Evolutionary conservation across 1,284 basidiomycete species (phyloP), one percentile per base, ranked within the genome.

Genomic region (Leccinum cinnamomeum): DNA sequence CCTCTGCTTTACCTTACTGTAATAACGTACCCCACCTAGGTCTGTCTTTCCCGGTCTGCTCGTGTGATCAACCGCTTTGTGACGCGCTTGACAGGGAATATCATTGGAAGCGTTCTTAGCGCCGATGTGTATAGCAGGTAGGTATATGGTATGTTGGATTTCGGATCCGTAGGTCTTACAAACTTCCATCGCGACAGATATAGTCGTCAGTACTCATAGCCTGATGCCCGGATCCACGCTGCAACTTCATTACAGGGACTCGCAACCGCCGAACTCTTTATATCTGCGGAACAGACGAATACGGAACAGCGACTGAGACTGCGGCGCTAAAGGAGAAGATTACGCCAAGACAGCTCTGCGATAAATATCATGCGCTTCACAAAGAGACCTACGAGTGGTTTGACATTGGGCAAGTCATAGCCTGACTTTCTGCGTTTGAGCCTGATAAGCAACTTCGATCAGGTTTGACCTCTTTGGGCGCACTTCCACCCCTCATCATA

Each of bases 11-110:
- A 60, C 97, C 97, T 12, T 99, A 97, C 75, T 98, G 97, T 77
- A 99, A 99, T 79, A 99, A 99, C 74, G 97, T 98, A 14, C 97
- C 97, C 25, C 97, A 99, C 82, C 86, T 99, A 57, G 92, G 92
- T 91, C 64, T 64, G 82, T 62, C 48, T 60, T 56, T 56, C 28
- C 57, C 23, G 20, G 18, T 48, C 50, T 53, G 3, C 59, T 62
- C 59, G 54, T 50, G 59, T 63, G 58, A 63, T 53, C 60, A 57
- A 12, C 20, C 20, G 44, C 54, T 48, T 35, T 56, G 39, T 60
- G 54, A 64, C 39, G 46, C 57, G 23, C 48, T 53, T 37, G 14
- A 58, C 65, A 88, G 97, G 97, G 55, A 99, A 99, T 78, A 97
- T 99, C 76, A 98, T 99, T 72, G 97, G 97, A 68, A 98, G 93